Conservation (phyloP, 2,329 filamentous ascomycete genomes). For the Nemania sp. region DNA sequence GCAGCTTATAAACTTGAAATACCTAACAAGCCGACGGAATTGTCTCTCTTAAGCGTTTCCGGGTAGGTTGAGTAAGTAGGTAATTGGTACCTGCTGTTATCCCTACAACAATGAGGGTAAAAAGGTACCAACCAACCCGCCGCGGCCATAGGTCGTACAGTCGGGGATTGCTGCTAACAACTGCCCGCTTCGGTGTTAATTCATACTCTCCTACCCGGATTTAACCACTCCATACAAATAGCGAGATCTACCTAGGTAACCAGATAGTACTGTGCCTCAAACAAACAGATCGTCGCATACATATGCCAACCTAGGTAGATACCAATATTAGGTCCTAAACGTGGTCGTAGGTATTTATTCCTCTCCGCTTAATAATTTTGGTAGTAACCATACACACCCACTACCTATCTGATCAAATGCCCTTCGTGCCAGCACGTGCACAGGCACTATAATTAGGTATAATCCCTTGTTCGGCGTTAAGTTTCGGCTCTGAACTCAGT, state of each 20-base stretch:
- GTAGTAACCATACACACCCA: not conserved
- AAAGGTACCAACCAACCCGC: not conserved
- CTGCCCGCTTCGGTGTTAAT: constrained; percentile 20
- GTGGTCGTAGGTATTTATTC: not conserved
- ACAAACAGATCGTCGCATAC: no score
- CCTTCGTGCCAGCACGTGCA: not conserved
- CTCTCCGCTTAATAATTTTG: not conserved
- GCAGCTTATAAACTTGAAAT: no score
- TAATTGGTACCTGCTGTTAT: not conserved
- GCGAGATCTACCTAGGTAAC: no score
- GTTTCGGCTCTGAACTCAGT: not conserved
- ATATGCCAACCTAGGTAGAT: no score
- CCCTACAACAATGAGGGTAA: not conserved
- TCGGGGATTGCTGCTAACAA: constrained; percentile 13
- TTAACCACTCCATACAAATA: no score
- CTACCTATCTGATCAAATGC: no score
- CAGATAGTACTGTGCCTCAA: no score
- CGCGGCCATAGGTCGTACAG: not conserved
- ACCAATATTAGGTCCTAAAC: no score
- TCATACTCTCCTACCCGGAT: not conserved
- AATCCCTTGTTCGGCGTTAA: not conserved
- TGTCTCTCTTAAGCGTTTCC: no score
- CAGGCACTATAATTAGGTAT: not conserved
- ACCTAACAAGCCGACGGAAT: no score
- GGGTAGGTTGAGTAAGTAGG: no score